phyloP scores from a whole-genome alignment of 495 filamentous ascomycete genomes.

The Daldinia vernicosa region DNA sequence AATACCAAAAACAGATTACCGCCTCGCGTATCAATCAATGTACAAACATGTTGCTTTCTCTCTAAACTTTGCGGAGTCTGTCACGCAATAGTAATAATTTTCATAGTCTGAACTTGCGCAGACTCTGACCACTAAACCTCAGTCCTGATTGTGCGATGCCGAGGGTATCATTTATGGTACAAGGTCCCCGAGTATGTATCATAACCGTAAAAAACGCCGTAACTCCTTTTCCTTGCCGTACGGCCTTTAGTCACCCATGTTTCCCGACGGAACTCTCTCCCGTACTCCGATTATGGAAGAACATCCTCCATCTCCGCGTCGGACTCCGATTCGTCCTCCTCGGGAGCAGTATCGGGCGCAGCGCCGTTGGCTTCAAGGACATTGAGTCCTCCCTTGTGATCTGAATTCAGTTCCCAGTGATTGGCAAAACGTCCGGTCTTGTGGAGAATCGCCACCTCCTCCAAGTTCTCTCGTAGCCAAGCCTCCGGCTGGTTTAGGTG shows the following conservation, averaged over 20 bases:
- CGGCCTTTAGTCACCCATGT: not conserved
- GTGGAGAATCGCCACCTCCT: conserved; percentile 81
- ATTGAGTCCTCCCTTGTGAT: conserved; percentile 66
- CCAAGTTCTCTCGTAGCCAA: conserved; percentile 85
- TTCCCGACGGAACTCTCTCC: not conserved
- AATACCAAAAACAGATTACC: not conserved
- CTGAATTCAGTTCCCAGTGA: conserved; percentile 81
- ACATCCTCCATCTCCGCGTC: conserved; percentile 84
- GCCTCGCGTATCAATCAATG: not conserved
- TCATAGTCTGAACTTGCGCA: conserved; percentile 3
- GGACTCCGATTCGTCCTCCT: conserved; percentile 68
- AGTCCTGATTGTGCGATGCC: conserved; percentile 30
- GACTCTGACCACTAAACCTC: conserved; percentile 14
- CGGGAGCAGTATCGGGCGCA: conserved; percentile 61
- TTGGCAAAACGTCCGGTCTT: conserved; percentile 83
- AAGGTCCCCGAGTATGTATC: conserved; percentile 12
- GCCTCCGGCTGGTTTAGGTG: conserved; percentile 84
- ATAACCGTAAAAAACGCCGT: conserved; percentile 19
- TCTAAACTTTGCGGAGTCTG: not conserved
- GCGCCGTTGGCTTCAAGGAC: conserved; percentile 56
- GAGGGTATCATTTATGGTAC: conserved; percentile 44
- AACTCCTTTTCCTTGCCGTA: conserved; percentile 31
- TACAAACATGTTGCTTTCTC: not conserved
- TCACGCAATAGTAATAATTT: not conserved
- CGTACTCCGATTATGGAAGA: conserved; percentile 33